Evolutionary conservation across 306 rosid genomes (phyloP).

Genomic region (Castanea sativa): DNA sequence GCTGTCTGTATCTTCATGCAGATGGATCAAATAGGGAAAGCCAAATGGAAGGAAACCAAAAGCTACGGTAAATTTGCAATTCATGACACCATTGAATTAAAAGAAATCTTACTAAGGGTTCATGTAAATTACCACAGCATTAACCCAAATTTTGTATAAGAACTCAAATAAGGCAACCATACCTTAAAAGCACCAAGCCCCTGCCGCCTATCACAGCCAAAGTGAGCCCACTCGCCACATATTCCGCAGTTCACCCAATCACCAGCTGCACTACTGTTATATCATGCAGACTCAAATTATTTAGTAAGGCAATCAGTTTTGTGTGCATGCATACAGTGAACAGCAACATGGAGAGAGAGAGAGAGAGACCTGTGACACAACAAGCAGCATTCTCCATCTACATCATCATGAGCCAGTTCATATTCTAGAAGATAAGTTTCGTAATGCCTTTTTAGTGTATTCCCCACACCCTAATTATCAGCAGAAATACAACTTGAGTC

Average conservation of each 20-base stretch:
- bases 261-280: constrained; percentile 97
- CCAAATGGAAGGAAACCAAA: too few relatives aligned
- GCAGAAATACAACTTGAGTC: too few relatives aligned
- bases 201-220: constrained; percentile 98
- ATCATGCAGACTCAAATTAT: constrained; percentile 12
- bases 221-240: constrained; percentile 99
- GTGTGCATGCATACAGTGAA: not conserved
- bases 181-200: constrained; percentile 99
- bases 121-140: too few relatives aligned
- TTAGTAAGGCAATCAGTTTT: constrained; percentile 13
- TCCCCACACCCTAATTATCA: constrained; percentile 85
- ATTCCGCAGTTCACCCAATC: constrained; percentile 99
- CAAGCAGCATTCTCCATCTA: constrained; percentile 98
- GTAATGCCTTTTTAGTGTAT: constrained; percentile 93
- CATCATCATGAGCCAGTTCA: constrained; percentile 97
- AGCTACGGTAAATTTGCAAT: too few relatives aligned
- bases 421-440: constrained; percentile 97
- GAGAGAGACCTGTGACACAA: constrained; percentile 86
- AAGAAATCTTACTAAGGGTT: not conserved
- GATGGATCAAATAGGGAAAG: too few relatives aligned
- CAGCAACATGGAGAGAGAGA: not conserved
- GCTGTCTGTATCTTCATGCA: too few relatives aligned
- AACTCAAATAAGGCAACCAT: constrained; percentile 15
- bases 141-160: not conserved
- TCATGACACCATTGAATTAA: too few relatives aligned